Conservation (phyloP, 371 early-diverging fungal species). For the Mucor circinelloides region DNA sequence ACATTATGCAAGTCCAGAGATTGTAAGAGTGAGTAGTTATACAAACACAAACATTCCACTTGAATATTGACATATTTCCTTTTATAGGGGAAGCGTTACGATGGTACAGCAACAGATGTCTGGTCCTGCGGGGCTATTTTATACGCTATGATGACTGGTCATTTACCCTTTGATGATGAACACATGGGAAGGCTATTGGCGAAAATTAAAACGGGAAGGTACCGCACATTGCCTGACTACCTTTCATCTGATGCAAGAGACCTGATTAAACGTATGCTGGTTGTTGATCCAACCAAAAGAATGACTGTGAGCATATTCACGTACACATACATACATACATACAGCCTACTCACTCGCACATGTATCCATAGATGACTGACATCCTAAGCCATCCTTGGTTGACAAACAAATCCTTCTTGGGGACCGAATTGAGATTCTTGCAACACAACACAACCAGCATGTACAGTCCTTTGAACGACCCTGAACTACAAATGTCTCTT, state of each 20-base stretch:
- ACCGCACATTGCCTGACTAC: constrained; percentile 58
- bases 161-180: constrained; percentile 93
- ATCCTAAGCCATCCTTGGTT: constrained; percentile 48
- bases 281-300: constrained; percentile 55
- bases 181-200: constrained; percentile 73
- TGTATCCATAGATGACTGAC: constrained; percentile 30
- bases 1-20: constrained; percentile 46
- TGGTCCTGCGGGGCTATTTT: constrained; percentile 95
- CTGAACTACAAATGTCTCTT: constrained; percentile 24
- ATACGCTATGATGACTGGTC: constrained; percentile 87
- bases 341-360: not conserved
- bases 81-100: constrained; percentile 61
- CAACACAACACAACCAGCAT: constrained; percentile 4
- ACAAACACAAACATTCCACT: constrained; percentile 10
- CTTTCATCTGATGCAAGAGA: constrained; percentile 67
- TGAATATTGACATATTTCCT: constrained; percentile 31
- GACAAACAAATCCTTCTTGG: constrained; percentile 39
- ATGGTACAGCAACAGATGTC: constrained; percentile 85
- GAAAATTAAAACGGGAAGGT: constrained; percentile 66
- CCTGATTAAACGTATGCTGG: constrained; percentile 56
- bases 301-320: constrained; percentile 43
- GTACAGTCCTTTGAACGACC: constrained; percentile 29
- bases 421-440: constrained; percentile 35
- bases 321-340: not conserved
- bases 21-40: constrained; percentile 29